Percentiles rank a stretch among this genome's conserved stretches.
These are phyloP conservation scores for Auricularia cornea DNA, from an alignment of 768 basidiomycete genomes.

Conservation along the genomic window DNA sequence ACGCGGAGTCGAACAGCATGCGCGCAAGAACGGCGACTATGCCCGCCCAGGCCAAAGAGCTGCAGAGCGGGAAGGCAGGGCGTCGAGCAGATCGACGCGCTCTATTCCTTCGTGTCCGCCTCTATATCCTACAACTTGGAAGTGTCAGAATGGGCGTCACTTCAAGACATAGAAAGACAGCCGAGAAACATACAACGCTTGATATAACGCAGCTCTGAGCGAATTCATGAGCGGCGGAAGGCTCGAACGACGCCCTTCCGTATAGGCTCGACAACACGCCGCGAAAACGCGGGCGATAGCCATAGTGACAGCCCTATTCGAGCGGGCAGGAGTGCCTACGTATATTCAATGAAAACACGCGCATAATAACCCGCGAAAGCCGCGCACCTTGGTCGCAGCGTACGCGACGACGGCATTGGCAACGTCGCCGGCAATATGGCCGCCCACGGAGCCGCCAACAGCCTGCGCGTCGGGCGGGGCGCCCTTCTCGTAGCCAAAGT, in stretches of 20 bases:
- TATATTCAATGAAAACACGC: constrained; percentile 1
- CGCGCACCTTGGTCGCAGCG: constrained; percentile 60
- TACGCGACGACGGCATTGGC: constrained; percentile 82
- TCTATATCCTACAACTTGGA: too few species aligned
- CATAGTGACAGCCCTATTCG: constrained; percentile 68
- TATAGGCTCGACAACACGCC: constrained; percentile 56
- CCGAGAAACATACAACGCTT: too few species aligned
- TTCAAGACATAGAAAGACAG: too few species aligned
- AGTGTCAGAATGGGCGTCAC: too few species aligned
- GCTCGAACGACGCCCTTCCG: constrained; percentile 16
- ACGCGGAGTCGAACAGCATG: too few species aligned
- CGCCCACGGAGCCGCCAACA: constrained; percentile 17
- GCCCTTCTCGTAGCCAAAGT: constrained; percentile 68
- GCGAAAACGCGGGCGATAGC: constrained; percentile 63
- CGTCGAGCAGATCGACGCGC: too few species aligned
- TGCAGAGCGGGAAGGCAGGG: too few species aligned
- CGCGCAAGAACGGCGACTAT: too few species aligned
- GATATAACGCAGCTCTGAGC: not conserved
- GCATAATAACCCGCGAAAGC: not conserved
- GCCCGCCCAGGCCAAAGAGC: too few species aligned
- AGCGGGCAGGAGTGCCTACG: constrained; percentile 62
- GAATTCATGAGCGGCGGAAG: not conserved
- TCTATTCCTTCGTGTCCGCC: too few species aligned
- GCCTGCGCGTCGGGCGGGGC: not conserved
- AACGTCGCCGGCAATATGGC: constrained; percentile 59